These are phyloP conservation scores for Globisporangium ultimum DNA, from an alignment of 352 stramenopile species.

Conservation along the genomic window DNA sequence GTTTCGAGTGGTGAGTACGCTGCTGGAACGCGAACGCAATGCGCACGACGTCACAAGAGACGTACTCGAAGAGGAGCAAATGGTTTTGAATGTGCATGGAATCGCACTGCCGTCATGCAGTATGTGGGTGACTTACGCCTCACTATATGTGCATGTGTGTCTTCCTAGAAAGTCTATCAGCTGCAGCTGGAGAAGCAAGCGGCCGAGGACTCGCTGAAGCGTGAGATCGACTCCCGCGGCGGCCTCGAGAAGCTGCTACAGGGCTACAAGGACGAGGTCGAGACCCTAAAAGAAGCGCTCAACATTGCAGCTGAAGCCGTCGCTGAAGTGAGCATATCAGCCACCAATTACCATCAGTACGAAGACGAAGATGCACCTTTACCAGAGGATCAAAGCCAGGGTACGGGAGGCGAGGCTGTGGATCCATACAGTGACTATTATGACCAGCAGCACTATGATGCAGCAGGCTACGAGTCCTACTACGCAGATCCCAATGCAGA, in stretches of 20 bases:
- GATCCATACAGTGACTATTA: no score
- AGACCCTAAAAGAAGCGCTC: conserved; percentile 71
- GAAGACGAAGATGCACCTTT: background rate
- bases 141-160: no score
- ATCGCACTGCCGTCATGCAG: no score
- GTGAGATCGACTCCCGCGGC: conserved; percentile 48
- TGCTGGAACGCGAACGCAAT: conserved; percentile 45
- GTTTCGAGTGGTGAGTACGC: conserved; percentile 44
- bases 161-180: conserved; percentile 33
- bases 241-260: conserved; percentile 52
- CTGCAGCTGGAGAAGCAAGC: conserved; percentile 41
- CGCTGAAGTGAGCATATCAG: conserved; percentile 22
- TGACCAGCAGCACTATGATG: no score
- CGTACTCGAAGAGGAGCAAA: conserved; percentile 43
- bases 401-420: no score
- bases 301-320: conserved; percentile 63
- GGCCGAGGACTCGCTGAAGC: conserved; percentile 52
- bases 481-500: no score
- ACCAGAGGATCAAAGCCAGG: background rate
- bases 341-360: background rate
- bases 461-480: no score
- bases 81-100: conserved; percentile 16
- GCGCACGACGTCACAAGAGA: conserved; percentile 33
- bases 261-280: conserved; percentile 71
- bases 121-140: no score